A percentile compares a stretch with the other conserved stretches of the same genome.
These are phyloP conservation scores for Lenwebbia sp. DNA, from an alignment of 345 rosid genomes.

Conservation along the genomic window DNA sequence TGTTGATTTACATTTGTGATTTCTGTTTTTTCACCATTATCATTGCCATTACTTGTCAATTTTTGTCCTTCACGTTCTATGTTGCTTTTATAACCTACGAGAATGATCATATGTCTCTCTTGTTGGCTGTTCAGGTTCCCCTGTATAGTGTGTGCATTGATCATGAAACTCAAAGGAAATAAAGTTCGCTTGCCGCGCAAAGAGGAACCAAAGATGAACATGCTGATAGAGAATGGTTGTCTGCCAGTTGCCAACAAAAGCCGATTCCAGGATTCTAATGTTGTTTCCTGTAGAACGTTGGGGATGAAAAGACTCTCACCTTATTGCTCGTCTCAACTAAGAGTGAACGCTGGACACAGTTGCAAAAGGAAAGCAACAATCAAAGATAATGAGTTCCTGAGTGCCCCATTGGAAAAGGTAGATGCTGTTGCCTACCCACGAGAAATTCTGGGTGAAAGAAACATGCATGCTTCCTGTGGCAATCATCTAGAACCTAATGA, in stretches of 20 bases:
- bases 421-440: conserved; percentile 21
- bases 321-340: conserved; percentile 14
- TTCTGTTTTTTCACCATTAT: too few species aligned
- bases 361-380: conserved; percentile 19
- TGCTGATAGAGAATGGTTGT: background rate
- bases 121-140: background rate
- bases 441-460: conserved; percentile 22
- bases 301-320: conserved; percentile 29
- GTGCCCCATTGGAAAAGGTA: conserved; percentile 13
- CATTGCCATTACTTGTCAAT: background rate
- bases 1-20: too few species aligned
- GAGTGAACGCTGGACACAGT: conserved; percentile 17
- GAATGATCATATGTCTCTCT: background rate
- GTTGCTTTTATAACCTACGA: background rate
- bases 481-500: conserved; percentile 14
- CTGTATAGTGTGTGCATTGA: background rate
- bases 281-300: conserved; percentile 12
- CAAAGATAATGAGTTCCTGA: conserved; percentile 8
- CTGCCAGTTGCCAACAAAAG: background rate
- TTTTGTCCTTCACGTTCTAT: background rate
- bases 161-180: background rate
- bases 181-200: background rate
- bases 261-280: conserved; percentile 19
- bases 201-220: background rate
- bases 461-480: conserved; percentile 15